Conservation (phyloP, 2,329 filamentous ascomycete species). For the Cadophora sp. region DNA sequence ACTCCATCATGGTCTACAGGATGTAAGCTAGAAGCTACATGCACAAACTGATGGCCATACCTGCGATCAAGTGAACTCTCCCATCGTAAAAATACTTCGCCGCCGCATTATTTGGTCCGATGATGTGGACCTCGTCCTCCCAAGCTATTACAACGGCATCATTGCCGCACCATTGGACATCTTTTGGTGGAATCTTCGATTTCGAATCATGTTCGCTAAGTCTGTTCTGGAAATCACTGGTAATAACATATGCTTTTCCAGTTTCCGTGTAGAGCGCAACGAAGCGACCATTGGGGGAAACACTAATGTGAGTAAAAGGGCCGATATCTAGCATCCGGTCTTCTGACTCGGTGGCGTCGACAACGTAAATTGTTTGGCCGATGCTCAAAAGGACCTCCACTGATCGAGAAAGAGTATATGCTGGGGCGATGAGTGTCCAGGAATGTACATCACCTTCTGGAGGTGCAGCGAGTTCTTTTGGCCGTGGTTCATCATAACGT, state of each 20-base stretch:
- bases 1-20: constrained; percentile 77
- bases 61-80: constrained; percentile 86
- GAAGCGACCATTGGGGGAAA: constrained; percentile 90
- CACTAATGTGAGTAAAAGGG: constrained; percentile 87
- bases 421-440: constrained; percentile 89
- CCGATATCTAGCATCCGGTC: constrained; percentile 91
- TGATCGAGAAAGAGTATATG: constrained; percentile 86
- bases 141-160: constrained; percentile 93
- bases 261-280: constrained; percentile 86
- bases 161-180: constrained; percentile 95
- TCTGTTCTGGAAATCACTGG: constrained; percentile 91
- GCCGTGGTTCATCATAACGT: constrained; percentile 88
- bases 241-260: constrained; percentile 90
- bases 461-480: constrained; percentile 77
- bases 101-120: constrained; percentile 82
- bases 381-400: constrained; percentile 93
- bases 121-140: constrained; percentile 96
- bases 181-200: constrained; percentile 83
- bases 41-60: constrained; percentile 49
- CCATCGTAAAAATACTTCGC: constrained; percentile 88
- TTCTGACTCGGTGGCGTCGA: constrained; percentile 89
- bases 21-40: constrained; percentile 28
- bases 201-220: constrained; percentile 91
- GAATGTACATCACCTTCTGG: constrained; percentile 83
- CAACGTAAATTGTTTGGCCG: constrained; percentile 80